Evolutionary conservation across 306 rosid species (phyloP).

Genomic region (Prunus campanulata): DNA sequence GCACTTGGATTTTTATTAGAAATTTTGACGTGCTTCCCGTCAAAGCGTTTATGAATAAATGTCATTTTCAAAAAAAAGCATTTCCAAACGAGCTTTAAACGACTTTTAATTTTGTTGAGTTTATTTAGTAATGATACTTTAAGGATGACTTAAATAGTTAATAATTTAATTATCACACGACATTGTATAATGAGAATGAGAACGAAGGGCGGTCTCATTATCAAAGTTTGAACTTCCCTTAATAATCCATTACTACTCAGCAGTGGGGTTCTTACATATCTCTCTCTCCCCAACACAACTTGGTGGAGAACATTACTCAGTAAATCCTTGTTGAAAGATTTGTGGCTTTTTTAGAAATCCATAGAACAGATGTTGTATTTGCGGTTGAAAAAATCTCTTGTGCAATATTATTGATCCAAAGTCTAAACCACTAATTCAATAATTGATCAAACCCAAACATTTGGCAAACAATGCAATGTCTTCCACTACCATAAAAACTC

Average conservation of each 20-base stretch:
- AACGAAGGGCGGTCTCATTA: no score
- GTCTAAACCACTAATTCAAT: neutral
- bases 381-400: neutral
- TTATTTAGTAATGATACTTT: no score
- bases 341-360: neutral
- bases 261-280: neutral
- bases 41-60: no score
- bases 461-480: neutral
- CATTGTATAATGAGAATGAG: no score
- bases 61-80: no score
- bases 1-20: no score
- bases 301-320: neutral
- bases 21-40: no score
- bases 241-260: neutral
- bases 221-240: neutral
- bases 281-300: neutral
- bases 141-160: no score
- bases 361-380: neutral
- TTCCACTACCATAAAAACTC: neutral
- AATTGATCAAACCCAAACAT: neutral
- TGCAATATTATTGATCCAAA: neutral
- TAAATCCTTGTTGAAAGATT: neutral
- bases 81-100: no score
- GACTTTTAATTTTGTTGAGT: no score
- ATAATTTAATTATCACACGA: no score